Base-by-base conservation (phyloP, 306 rosid species). In the Cyclanthera cordifolia region DNA sequence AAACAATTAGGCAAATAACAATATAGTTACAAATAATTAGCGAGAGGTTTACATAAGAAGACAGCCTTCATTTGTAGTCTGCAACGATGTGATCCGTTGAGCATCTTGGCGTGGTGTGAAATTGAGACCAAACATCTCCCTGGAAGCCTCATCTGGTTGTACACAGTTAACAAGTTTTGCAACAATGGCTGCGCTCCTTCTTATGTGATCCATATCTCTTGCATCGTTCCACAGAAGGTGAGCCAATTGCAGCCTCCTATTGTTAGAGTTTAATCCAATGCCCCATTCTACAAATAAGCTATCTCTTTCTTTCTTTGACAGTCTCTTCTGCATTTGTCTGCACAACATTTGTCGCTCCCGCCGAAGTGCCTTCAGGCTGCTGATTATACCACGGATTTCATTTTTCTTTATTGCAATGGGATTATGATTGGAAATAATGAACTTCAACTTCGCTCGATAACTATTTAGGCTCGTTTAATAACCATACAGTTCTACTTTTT, bases 41-140 rank as follows among this genome's bases (percentile, higher is more conserved):
- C 16, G 11, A 46, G 53, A 46, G n/a, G 23, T 13, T 65, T 46
- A 65, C 70, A 23, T 45, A 14, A 65, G 4, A 14, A 65, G 17
- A 24, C 32, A 65, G 27, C 21, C 17, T 46, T 65, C 52, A 41
- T 24, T 30, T 6, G 45, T 63, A 2, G 70, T 65, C 39, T 65
- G 39, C 23, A 45, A 65, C 43, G 66, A 23, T 46, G 21, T 0
- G 50, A 39, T 43, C 25, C 50, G 25, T 24, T n/a, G 9, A 9
- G 52, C 14, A 41, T 41, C 14, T 5, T 2, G 74, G 0, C 37
- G 1, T 37, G 96, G 95, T n/a, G 88, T 77, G 77, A 94, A 90
- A 84, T 86, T 90, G 72, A 94, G 99, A 11, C 96, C 99, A 78
- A 94, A 94, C 99, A 94, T 90, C 82, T 90, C 99, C 91, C 82